phyloP scores from a whole-genome alignment of 306 rosid species.

The Malus sylvestris region DNA sequence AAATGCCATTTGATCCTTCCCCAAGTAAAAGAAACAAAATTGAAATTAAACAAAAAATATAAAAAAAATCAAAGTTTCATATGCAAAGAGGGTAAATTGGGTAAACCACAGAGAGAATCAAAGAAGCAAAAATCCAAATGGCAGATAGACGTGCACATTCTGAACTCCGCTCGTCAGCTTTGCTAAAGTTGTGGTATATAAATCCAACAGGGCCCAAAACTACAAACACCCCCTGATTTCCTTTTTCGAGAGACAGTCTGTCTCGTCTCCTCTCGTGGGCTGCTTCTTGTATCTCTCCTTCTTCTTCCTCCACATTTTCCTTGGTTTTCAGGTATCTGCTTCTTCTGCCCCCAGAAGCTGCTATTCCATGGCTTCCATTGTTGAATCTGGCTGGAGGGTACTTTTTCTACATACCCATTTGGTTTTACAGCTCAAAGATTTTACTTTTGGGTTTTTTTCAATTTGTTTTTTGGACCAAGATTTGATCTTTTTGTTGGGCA shows the following conservation, averaged over 20 bases:
- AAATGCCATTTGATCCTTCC: no score
- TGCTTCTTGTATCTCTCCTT: neutral
- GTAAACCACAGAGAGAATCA: neutral
- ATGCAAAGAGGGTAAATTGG: neutral
- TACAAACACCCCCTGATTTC: slow-evolving; percentile 25
- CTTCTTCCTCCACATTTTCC: neutral
- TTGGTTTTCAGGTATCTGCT: neutral
- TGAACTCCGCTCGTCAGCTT: slow-evolving; percentile 13
- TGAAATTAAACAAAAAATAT: no score
- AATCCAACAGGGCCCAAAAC: neutral
- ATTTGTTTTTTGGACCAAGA: slow-evolving; percentile 8
- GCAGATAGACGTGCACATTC: slow-evolving; percentile 9
- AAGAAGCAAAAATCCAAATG: neutral
- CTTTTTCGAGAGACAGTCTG: slow-evolving; percentile 26
- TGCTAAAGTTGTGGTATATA: neutral
- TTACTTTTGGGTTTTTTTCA: neutral
- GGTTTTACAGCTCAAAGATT: neutral
- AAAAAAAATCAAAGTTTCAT: neutral
- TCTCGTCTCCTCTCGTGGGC: slow-evolving; percentile 24
- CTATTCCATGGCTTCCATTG: slow-evolving; percentile 41
- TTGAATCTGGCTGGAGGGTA: slow-evolving; percentile 87
- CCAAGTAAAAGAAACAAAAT: no score
- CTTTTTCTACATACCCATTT: neutral
- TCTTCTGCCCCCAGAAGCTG: neutral
- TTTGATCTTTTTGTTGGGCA: slow-evolving; percentile 17